Evolutionary conservation across 108 stramenopile genomes (phyloP), one percentile per base, ranked within the genome.

Genomic region (Conticribra guillardii): DNA sequence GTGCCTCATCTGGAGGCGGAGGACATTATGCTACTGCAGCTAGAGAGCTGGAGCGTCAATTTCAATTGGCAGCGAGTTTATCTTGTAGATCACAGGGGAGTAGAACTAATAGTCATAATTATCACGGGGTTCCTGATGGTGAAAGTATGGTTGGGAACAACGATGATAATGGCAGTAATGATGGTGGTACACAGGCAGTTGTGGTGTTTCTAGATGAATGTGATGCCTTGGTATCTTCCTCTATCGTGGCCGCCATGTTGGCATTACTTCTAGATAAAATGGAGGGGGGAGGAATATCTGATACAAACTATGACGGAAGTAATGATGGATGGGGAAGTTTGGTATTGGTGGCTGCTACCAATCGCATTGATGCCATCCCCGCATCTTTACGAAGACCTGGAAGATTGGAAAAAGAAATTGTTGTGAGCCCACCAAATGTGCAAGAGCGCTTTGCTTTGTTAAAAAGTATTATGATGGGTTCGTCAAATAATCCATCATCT

Each of bases 151-250:
- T 45, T 16, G 30, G 8, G 33, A 60, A 16, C 15, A 8, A n/a
- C 3, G n/a, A 27, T 8, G 27, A 27, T 11, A 26, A 30, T 14
- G 24, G 28, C 2, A 8, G 27, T 2, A 17, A 32, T 9, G 49
- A 22, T 1, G 52, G 33, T 45, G 66, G 21, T 60, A 48, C 60
- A 53, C 60, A 76, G 41, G 74, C 64, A 1, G 71, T 63, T 16
- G 53, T 95, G 23, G 49, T 95, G 21, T 92, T 95, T 67, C 55
- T 92, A 53, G 94, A 95, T 60, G 94, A 95, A 70, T 90, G 84
- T 54, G 94, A 95, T 67, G 88, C 94, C 16, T 65, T 95, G 4
- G 76, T 89, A 3, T 76, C 85, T 14, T 85, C 84, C 2, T 71
- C 79, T 7, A 50, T 84, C 3, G 60, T 66, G 5, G 87, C 85